Evolutionary conservation across 768 basidiomycete species (phyloP).

Genomic region (Boletus tomentosulus): DNA sequence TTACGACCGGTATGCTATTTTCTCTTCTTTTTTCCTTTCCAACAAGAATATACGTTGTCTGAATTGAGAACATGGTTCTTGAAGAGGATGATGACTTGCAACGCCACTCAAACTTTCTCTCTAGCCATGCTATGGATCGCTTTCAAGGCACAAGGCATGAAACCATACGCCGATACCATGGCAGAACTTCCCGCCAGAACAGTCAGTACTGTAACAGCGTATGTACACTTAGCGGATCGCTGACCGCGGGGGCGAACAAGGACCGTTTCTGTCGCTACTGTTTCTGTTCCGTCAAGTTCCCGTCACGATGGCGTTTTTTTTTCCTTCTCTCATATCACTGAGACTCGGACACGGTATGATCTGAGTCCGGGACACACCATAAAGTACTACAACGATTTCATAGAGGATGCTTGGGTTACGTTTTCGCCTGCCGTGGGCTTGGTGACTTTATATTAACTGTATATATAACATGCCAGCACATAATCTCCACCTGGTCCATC

Average conservation of each 20-base stretch:
- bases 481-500: background rate
- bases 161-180: too few species aligned
- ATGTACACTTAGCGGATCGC: too few species aligned
- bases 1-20: constrained; percentile 58
- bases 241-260: too few species aligned
- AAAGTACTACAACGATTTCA: too few species aligned
- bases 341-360: too few species aligned
- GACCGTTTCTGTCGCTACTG: too few species aligned
- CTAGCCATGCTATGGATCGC: background rate
- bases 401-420: background rate
- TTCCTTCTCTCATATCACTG: too few species aligned
- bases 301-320: too few species aligned
- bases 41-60: constrained; percentile 35
- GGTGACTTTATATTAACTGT: constrained; percentile 1
- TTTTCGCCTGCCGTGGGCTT: background rate
- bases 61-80: constrained; percentile 11
- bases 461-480: background rate
- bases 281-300: too few species aligned
- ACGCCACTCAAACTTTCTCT: background rate
- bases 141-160: background rate
- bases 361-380: too few species aligned
- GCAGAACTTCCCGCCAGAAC: too few species aligned
- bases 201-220: too few species aligned
- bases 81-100: background rate
- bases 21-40: constrained; percentile 24